phyloP scores from a whole-genome alignment of 805 yeast species.

The Kodamaea nitidulidarum region DNA sequence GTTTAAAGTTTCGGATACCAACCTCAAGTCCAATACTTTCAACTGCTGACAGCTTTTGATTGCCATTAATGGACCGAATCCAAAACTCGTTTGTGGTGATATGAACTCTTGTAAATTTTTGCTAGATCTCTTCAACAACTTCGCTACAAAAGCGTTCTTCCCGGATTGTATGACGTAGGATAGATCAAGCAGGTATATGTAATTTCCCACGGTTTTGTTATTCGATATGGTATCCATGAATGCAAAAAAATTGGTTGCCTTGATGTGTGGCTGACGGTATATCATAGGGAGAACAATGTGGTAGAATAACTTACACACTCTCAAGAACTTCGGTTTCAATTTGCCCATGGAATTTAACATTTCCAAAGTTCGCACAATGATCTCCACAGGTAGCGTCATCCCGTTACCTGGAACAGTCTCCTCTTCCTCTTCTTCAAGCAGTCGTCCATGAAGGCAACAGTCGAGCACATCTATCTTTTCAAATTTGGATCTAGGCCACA shows the following conservation, averaged over 20 bases:
- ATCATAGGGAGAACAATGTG: conserved; percentile 56
- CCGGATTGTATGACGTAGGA: conserved; percentile 84
- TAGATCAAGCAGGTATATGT: conserved; percentile 66
- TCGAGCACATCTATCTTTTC: conserved; percentile 47
- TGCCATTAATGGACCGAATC: conserved; percentile 82
- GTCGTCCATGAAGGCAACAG: conserved; percentile 27
- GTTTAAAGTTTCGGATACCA: conserved; percentile 89
- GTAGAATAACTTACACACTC: conserved; percentile 63
- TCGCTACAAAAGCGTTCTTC: conserved; percentile 84
- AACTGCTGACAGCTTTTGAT: conserved; percentile 65
- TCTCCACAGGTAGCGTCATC: conserved; percentile 35
- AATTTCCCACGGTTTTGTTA: conserved; percentile 49
- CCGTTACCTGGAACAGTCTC: conserved; percentile 14
- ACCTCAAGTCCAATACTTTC: conserved; percentile 66
- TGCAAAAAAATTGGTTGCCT: conserved; percentile 60
- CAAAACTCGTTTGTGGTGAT: conserved; percentile 95
- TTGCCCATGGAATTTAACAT: conserved; percentile 25
- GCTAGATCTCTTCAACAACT: conserved; percentile 74
- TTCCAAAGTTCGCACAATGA: conserved; percentile 30
- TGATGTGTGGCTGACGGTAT: conserved; percentile 60
- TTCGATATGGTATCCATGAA: conserved; percentile 68
- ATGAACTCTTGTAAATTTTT: conserved; percentile 60
- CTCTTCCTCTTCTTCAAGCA: conserved; percentile 11
- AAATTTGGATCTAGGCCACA: conserved; percentile 51
- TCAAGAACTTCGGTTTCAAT: conserved; percentile 46